A percentile compares a stretch with the other conserved stretches of the same genome.
These are phyloP conservation scores for Venturia carpophila DNA, from an alignment of 2,329 filamentous ascomycete genomes.

Conservation along the genomic window DNA sequence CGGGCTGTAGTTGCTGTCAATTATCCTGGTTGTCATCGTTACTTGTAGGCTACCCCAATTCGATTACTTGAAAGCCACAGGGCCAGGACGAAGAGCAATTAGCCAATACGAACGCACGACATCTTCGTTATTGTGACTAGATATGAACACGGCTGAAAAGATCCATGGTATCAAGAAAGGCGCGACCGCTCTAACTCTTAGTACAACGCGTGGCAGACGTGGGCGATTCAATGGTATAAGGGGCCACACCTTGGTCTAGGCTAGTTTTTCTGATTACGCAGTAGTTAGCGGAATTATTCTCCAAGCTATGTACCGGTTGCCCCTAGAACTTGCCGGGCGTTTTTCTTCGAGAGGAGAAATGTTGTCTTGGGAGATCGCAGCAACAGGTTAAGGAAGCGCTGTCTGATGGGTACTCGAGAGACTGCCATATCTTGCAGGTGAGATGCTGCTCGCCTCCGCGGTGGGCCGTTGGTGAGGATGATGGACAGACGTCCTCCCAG, in stretches of 20 bases:
- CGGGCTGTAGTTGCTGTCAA: background rate
- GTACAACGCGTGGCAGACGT: no score
- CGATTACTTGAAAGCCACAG: background rate
- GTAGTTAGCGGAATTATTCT: background rate
- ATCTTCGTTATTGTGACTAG: background rate
- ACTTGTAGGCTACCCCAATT: background rate
- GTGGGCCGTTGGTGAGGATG: background rate
- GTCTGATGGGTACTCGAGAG: background rate
- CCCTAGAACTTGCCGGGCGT: background rate
- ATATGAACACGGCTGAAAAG: background rate
- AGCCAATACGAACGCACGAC: background rate
- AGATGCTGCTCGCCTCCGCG: background rate
- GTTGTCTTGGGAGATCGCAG: background rate
- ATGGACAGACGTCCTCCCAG: background rate
- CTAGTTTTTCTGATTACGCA: background rate
- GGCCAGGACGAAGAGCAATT: background rate
- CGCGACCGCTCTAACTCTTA: background rate
- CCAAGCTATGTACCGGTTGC: background rate
- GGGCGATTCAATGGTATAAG: background rate
- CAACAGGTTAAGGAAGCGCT: background rate
- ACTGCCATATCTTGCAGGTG: background rate
- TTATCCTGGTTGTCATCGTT: background rate
- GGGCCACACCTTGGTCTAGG: background rate
- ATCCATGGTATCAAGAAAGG: background rate
- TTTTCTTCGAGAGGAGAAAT: background rate